Evolutionary conservation across 192 early-diverging fungal genomes (phyloP).

Genomic region (Backusella sp.): DNA sequence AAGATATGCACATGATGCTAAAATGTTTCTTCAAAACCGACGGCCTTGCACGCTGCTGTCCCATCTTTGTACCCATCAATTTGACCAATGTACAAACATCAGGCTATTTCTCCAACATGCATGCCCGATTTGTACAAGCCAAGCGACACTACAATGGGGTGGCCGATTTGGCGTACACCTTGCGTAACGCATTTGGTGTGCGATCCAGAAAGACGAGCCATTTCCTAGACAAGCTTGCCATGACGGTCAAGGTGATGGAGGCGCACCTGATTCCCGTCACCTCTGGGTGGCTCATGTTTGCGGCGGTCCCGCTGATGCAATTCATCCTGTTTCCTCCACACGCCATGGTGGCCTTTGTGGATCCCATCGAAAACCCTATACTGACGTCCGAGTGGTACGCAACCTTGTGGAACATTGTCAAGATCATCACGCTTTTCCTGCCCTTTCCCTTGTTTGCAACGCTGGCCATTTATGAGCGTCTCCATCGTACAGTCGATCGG

Average conservation of each 20-base stretch:
- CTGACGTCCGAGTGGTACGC: slow-evolving; percentile 39
- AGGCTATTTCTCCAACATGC: slow-evolving; percentile 52
- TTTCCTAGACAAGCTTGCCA: slow-evolving; percentile 38
- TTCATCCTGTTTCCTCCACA: slow-evolving; percentile 39
- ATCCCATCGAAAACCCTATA: slow-evolving; percentile 40
- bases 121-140: slow-evolving; percentile 67
- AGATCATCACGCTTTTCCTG: slow-evolving; percentile 39
- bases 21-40: slow-evolving; percentile 76
- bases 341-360: slow-evolving; percentile 19
- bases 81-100: slow-evolving; percentile 54
- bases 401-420: slow-evolving; percentile 42
- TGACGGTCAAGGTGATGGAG: slow-evolving; percentile 46
- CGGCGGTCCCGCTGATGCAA: slow-evolving; percentile 47
- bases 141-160: slow-evolving; percentile 74
- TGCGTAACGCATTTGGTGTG: slow-evolving; percentile 32
- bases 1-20: slow-evolving; percentile 84
- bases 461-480: slow-evolving; percentile 43
- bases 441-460: slow-evolving; percentile 45
- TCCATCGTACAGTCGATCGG: slow-evolving; percentile 41
- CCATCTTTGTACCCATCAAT: slow-evolving; percentile 74
- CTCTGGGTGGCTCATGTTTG: slow-evolving; percentile 58
- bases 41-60: slow-evolving; percentile 61
- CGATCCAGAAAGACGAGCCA: neutral
- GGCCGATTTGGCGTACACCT: slow-evolving; percentile 63
- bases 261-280: slow-evolving; percentile 50